Conservation (phyloP, 768 basidiomycete species). For the Russula virescens region DNA sequence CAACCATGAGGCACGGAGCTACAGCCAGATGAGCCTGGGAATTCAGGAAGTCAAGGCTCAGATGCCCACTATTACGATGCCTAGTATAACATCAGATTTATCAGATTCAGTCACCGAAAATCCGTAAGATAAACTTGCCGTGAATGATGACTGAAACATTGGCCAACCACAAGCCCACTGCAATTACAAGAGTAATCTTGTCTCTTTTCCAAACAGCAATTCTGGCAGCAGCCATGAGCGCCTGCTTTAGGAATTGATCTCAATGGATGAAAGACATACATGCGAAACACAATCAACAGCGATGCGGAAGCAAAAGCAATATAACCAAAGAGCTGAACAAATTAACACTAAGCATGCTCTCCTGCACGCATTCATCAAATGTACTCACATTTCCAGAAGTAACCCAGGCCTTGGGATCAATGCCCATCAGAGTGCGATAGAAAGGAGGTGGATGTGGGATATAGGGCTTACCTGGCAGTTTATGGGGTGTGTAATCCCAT, state of each 20-base stretch:
- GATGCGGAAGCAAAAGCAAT: background rate
- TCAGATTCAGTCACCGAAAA: no score
- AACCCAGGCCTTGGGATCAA: background rate
- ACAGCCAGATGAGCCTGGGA: background rate
- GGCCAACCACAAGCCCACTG: background rate
- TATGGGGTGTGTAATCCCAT: no score
- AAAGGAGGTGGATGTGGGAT: background rate
- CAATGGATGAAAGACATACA: background rate
- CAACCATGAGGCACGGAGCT: background rate
- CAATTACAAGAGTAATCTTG: background rate
- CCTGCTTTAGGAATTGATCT: background rate
- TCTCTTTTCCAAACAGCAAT: conserved; percentile 1
- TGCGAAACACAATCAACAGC: conserved; percentile 1
- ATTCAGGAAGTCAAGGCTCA: no score
- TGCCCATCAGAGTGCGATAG: background rate
- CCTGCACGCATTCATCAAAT: background rate
- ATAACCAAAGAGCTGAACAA: background rate
- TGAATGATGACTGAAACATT: background rate
- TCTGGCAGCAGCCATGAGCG: background rate
- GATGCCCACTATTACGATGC: no score
- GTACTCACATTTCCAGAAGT: background rate
- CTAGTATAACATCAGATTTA: no score
- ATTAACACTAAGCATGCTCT: background rate
- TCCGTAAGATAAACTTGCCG: no score
- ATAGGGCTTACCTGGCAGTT: background rate